A percentile compares a stretch with the other conserved stretches of the same genome.
These are phyloP conservation scores for Cymbopogon flexuosus DNA, from an alignment of 202 grass and related monocot genomes.

Conservation along the genomic window DNA sequence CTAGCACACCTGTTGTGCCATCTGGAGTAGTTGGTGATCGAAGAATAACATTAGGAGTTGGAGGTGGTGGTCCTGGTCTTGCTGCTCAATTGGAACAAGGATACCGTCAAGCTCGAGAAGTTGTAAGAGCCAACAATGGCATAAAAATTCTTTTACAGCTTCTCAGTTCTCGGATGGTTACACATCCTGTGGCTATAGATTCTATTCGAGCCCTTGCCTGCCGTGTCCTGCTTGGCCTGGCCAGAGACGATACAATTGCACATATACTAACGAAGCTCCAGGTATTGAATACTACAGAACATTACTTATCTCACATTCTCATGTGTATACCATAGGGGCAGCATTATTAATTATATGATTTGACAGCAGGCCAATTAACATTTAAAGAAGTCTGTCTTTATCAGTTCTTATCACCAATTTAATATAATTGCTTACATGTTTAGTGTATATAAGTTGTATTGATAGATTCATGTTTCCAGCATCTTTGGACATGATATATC, in stretches of 20 bases:
- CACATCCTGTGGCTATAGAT: constrained; percentile 78
- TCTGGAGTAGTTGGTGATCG: constrained; percentile 74
- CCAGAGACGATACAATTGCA: constrained; percentile 90
- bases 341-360: background rate
- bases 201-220: constrained; percentile 87
- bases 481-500: background rate
- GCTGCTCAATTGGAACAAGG: constrained; percentile 96
- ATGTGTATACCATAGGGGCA: background rate
- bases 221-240: constrained; percentile 86
- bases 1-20: constrained; percentile 46
- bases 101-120: constrained; percentile 91
- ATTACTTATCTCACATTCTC: background rate
- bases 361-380: background rate
- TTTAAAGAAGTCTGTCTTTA: background rate
- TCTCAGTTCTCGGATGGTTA: constrained; percentile 83
- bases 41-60: constrained; percentile 85
- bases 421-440: background rate
- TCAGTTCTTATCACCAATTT: background rate
- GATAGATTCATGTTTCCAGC: background rate
- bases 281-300: constrained; percentile 39
- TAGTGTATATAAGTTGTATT: background rate
- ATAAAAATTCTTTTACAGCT: constrained; percentile 97
- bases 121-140: constrained; percentile 90
- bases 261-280: constrained; percentile 97
- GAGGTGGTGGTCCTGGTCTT: constrained; percentile 85